These are phyloP conservation scores for Calamus simplicifolius DNA, from an alignment of 176 grass and related monocot genomes.

Conservation along the genomic window DNA sequence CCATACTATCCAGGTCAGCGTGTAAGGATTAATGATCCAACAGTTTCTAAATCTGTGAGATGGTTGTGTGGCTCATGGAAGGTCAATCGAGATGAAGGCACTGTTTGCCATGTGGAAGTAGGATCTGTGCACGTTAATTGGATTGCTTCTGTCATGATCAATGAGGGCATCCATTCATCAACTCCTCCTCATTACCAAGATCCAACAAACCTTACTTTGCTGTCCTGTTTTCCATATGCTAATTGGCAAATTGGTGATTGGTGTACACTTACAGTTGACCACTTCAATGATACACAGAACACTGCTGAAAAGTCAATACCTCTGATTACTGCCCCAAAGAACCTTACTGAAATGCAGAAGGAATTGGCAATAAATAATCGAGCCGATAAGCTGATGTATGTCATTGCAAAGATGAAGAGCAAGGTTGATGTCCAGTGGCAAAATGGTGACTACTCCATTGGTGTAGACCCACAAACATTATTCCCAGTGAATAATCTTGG, in stretches of 20 bases:
- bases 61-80: conserved; percentile 80
- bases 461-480: conserved; percentile 48
- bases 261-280: conserved; percentile 54
- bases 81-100: conserved; percentile 48
- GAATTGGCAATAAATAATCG: conserved; percentile 18
- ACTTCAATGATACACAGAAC: conserved; percentile 8
- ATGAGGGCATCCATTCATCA: conserved; percentile 45
- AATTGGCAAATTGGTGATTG: conserved; percentile 98
- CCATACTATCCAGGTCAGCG: conserved; percentile 76
- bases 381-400: conserved; percentile 47
- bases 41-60: conserved; percentile 39
- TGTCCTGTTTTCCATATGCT: conserved; percentile 67
- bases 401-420: conserved; percentile 76
- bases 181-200: conserved; percentile 56
- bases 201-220: conserved; percentile 57
- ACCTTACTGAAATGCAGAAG: conserved; percentile 22
- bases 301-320: conserved; percentile 26
- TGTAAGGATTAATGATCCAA: conserved; percentile 48
- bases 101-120: conserved; percentile 56
- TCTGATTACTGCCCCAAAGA: conserved; percentile 22
- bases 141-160: conserved; percentile 65
- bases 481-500: conserved; percentile 68
- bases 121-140: conserved; percentile 72
- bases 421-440: conserved; percentile 82
- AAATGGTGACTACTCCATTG: conserved; percentile 65